phyloP scores from a whole-genome alignment of 306 rosid species.

The Cucurbita pepo region DNA sequence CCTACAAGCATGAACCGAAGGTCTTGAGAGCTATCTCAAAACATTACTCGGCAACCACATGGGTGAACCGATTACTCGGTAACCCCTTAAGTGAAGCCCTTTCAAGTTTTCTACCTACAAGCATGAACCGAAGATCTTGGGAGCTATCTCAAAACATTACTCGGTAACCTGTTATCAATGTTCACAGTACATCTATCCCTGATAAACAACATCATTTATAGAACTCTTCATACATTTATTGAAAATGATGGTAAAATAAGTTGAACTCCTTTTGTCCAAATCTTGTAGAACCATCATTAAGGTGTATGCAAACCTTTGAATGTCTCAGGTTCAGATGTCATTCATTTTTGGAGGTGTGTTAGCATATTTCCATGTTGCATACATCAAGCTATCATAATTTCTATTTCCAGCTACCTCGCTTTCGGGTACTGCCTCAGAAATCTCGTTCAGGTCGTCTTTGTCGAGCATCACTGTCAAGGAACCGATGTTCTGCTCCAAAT shows the following conservation, averaged over 20 bases:
- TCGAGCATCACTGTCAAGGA: conserved; percentile 29
- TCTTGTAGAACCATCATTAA: background rate
- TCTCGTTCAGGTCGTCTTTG: conserved; percentile 28
- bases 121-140: no score
- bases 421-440: conserved; percentile 29
- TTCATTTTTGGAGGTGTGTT: conserved; percentile 29
- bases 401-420: conserved; percentile 38
- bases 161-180: background rate
- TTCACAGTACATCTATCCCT: background rate
- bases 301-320: background rate
- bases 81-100: no score
- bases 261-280: background rate
- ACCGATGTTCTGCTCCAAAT: conserved; percentile 42
- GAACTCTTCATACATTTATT: background rate
- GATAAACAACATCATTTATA: background rate
- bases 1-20: no score
- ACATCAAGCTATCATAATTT: background rate
- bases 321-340: background rate
- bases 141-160: no score
- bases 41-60: no score
- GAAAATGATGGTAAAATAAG: background rate
- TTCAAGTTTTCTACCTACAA: no score
- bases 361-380: conserved; percentile 23
- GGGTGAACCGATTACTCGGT: no score
- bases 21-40: no score